These are phyloP conservation scores for Rhododendron kiyosumense DNA, from an alignment of 148 eudicot species.

Conservation along the genomic window DNA sequence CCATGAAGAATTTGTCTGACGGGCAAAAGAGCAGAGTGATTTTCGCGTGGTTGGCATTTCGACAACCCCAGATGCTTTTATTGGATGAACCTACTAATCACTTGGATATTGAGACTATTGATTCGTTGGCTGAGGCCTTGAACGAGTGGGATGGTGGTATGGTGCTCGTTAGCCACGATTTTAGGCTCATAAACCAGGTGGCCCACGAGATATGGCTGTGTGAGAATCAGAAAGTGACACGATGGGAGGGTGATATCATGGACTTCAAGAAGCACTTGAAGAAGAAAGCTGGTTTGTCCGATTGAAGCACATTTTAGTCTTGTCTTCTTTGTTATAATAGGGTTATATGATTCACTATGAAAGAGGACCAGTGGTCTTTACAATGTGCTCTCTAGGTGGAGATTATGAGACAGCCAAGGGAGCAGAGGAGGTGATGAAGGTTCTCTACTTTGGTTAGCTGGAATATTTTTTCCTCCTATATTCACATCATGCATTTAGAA, in stretches of 20 bases:
- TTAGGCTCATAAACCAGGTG: conserved; percentile 86
- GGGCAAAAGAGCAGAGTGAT: conserved; percentile 76
- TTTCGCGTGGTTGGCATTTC: conserved; percentile 81
- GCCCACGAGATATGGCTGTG: conserved; percentile 97
- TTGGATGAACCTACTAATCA: conserved; percentile 92
- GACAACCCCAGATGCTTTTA: conserved; percentile 80
- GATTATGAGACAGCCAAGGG: background rate
- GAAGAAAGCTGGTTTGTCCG: conserved; percentile 50
- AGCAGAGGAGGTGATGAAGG: background rate
- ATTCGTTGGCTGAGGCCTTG: conserved; percentile 83
- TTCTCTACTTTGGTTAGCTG: background rate
- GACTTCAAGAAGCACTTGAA: conserved; percentile 72
- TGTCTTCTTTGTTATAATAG: background rate
- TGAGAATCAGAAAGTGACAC: conserved; percentile 65
- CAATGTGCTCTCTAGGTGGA: conserved; percentile 2
- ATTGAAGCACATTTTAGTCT: conserved; percentile 5
- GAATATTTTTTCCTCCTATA: background rate
- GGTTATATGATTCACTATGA: background rate
- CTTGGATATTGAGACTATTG: conserved; percentile 86
- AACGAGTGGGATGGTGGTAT: conserved; percentile 91
- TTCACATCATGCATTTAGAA: background rate
- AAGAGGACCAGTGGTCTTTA: background rate
- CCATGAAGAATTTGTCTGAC: conserved; percentile 83
- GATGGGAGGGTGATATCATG: conserved; percentile 86
- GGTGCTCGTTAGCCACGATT: conserved; percentile 90